Conservation (phyloP, 2,329 filamentous ascomycete species). For the Venturia oleaginea region DNA sequence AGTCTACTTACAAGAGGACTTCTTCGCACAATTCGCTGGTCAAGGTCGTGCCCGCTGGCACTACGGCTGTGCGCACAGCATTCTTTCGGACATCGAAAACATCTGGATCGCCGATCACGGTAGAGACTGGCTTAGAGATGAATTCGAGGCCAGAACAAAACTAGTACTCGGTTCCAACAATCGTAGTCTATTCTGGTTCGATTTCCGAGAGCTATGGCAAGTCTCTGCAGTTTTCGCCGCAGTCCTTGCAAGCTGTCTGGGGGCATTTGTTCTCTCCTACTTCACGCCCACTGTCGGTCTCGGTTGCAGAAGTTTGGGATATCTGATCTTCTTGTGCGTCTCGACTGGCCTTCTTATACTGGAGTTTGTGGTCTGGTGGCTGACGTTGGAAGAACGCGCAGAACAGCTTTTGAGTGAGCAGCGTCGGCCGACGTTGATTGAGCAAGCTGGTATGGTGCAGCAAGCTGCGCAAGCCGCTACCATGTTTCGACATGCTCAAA, state of each 20-base stretch:
- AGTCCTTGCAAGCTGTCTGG: conserved; percentile 9
- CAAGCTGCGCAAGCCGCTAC: background rate
- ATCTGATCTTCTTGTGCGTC: conserved; percentile 10
- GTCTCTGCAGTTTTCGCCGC: conserved; percentile 6
- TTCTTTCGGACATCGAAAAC: conserved; percentile 15
- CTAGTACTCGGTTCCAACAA: conserved; percentile 12
- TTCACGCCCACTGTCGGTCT: conserved; percentile 15
- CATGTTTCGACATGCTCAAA: background rate
- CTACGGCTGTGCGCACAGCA: conserved; percentile 14
- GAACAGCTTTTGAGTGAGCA: background rate
- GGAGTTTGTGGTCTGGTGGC: conserved; percentile 13
- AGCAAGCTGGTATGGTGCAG: background rate
- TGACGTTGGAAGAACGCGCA: conserved; percentile 8
- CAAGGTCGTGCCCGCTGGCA: conserved; percentile 15
- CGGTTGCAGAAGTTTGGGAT: conserved; percentile 13
- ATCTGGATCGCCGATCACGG: conserved; percentile 13
- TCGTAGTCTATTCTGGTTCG: conserved; percentile 14
- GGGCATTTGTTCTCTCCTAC: conserved; percentile 13
- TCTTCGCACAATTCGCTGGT: conserved; percentile 13
- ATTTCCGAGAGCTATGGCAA: conserved; percentile 14
- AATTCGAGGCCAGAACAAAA: conserved; percentile 9
- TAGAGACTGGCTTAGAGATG: conserved; percentile 13
- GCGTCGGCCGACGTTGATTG: background rate
- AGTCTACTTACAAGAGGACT: conserved; percentile 1
- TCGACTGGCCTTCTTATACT: conserved; percentile 4